phyloP scores from a whole-genome alignment of 2,329 filamentous ascomycete species.

The Aspergillus sp. region DNA sequence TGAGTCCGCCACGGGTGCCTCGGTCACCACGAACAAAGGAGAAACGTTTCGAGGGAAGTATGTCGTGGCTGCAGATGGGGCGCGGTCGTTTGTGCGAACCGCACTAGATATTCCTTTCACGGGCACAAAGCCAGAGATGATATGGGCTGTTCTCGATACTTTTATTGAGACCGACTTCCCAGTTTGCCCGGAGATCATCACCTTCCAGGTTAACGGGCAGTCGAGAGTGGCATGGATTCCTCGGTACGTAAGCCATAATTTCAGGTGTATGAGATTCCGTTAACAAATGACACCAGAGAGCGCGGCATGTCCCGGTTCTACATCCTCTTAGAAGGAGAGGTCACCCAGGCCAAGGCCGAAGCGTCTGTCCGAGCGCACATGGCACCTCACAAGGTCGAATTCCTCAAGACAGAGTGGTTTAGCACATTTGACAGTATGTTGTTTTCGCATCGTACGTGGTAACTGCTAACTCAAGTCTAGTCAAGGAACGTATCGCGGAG shows the following conservation, averaged over 20 bases:
- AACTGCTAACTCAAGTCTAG: not conserved
- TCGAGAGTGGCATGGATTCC: slow-evolving; percentile 4
- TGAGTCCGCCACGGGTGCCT: not conserved
- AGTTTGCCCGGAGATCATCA: slow-evolving; percentile 2
- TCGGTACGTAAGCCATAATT: not conserved
- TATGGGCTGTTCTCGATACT: slow-evolving; percentile 4
- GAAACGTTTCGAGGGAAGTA: not conserved
- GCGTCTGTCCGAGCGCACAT: slow-evolving; percentile 3
- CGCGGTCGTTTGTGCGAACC: slow-evolving; percentile 2
- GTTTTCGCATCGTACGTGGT: not conserved
- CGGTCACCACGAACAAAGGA: not conserved
- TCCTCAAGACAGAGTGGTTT: slow-evolving; percentile 4
- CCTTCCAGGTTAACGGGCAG: slow-evolving; percentile 2
- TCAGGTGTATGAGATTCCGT: not conserved
- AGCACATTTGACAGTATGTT: slow-evolving; percentile 4
- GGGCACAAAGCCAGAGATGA: slow-evolving; percentile 6
- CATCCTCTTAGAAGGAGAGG: slow-evolving; percentile 1
- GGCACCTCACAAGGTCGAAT: not conserved
- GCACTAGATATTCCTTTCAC: slow-evolving; percentile 3
- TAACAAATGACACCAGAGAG: not conserved
- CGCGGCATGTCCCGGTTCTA: slow-evolving; percentile 4
- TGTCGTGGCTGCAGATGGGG: slow-evolving; percentile 2
- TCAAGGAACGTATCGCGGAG: slow-evolving; percentile 1
- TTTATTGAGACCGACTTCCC: slow-evolving; percentile 3
- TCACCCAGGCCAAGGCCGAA: slow-evolving; percentile 1